These are phyloP conservation scores for Wallemia ichthyophaga DNA, from an alignment of 1,284 basidiomycete species.

Conservation along the genomic window DNA sequence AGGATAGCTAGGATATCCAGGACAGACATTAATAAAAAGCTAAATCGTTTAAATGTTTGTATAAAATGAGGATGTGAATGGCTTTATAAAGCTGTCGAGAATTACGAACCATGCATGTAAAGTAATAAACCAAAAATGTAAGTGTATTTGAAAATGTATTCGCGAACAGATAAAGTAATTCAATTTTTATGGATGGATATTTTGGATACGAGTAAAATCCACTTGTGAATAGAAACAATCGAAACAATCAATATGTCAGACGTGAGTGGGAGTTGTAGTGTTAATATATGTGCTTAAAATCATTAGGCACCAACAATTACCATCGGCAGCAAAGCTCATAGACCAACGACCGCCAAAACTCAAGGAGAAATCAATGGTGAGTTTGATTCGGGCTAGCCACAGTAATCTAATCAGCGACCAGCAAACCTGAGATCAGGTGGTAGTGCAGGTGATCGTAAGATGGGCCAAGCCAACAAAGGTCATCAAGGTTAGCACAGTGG, in stretches of 20 bases:
- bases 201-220: too few relatives aligned
- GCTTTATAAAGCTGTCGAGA: too few relatives aligned
- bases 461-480: background rate
- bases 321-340: background rate
- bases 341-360: background rate
- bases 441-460: conserved; percentile 1
- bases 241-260: background rate
- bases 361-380: background rate
- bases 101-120: too few relatives aligned
- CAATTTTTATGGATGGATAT: too few relatives aligned
- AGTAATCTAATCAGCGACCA: background rate
- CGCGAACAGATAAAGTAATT: too few relatives aligned
- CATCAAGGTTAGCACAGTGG: background rate
- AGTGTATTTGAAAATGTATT: too few relatives aligned
- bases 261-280: background rate
- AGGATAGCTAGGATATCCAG: too few relatives aligned
- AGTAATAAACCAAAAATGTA: too few relatives aligned
- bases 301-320: background rate
- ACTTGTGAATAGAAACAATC: too few relatives aligned
- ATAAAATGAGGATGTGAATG: too few relatives aligned
- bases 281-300: background rate
- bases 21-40: too few relatives aligned
- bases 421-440: background rate
- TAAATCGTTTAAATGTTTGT: too few relatives aligned
- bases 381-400: background rate